phyloP scores from a whole-genome alignment of 2,329 filamentous ascomycete species.

The Huntiella abstrusa region DNA sequence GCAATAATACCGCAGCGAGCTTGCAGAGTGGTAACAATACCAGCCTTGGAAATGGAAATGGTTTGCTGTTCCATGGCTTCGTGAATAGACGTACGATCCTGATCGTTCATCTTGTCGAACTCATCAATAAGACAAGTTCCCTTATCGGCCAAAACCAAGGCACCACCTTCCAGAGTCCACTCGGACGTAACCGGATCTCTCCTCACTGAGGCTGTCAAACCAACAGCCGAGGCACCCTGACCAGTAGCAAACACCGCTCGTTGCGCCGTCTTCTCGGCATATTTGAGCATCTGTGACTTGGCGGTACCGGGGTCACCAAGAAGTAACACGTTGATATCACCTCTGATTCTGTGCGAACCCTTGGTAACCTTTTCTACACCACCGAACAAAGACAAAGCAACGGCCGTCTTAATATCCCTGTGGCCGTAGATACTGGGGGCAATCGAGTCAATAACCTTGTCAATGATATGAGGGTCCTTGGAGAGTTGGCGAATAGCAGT shows the following conservation, averaged over 20 bases:
- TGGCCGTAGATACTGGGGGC: constrained; percentile 97
- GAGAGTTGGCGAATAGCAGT: constrained; percentile 74
- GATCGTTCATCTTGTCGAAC: constrained; percentile 99
- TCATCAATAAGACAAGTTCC: constrained; percentile 95
- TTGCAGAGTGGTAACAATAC: constrained; percentile 92
- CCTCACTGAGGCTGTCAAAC: constrained; percentile 90
- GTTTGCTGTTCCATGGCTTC: constrained; percentile 99
- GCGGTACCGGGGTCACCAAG: constrained; percentile 94
- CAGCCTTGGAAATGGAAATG: constrained; percentile 95
- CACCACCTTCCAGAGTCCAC: constrained; percentile 94
- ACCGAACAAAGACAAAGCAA: constrained; percentile 84
- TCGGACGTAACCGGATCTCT: constrained; percentile 89
- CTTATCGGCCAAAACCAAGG: constrained; percentile 81
- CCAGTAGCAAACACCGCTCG: constrained; percentile 94
- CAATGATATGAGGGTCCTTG: constrained; percentile 75
- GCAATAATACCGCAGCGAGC: constrained; percentile 92
- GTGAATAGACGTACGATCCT: constrained; percentile 94
- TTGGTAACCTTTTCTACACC: constrained; percentile 83
- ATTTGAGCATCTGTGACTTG: constrained; percentile 95
- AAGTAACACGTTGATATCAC: constrained; percentile 93
- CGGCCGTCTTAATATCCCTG: constrained; percentile 88
- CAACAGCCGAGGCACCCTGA: constrained; percentile 90
- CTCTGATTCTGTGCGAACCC: constrained; percentile 76
- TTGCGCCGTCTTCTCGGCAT: constrained; percentile 92
- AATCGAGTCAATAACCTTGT: constrained; percentile 83